Base-by-base conservation (phyloP, 805 yeast species). In the Starmera dryadoides region DNA sequence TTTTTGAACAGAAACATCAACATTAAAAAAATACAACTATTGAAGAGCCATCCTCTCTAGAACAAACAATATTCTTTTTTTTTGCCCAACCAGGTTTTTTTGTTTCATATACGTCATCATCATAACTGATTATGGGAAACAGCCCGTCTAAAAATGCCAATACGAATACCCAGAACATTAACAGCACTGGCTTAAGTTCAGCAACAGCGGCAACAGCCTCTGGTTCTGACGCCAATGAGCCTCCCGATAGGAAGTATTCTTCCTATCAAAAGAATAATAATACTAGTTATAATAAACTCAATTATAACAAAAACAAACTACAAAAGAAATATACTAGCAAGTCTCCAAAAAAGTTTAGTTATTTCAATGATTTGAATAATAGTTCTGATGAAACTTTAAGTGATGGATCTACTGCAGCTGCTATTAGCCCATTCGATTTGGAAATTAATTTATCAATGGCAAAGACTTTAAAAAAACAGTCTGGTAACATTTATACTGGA, bases 121-220 rank as follows among this genome's bases (percentile, higher is more conserved):
- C n/a, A 17, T 30, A 15, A 41, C 19, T 34, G 30, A 46, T 45
- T 54, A 76, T 76, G 81, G 81, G 83, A 64, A 76, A 75, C 64
- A 75, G 75, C 80, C 81, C 81, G 68, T 75, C 81, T 32, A 62
- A 60, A 46, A 59, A 55, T 53, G 62, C 60, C 52, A 57, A 59
- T 50, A 63, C 66, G 61, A 59, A 54, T 58, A 52, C 65, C 58
- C 57, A 52, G 44, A 41, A 49, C 34, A 36, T 36, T 17, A 41
- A 47, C 22, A 45, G 40, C 42, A 43, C 47, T 47, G 48, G 44
- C 43, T 48, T 55, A 54, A 62, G 64, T 43, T 51, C 64, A 16
- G 29, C 55, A 22, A 41, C 53, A 30, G 58, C 58, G 32, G 59
- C 56, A 40, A 50, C 58, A 38, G 59, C 59, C 6, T 19, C 25